Percentiles rank a stretch among this genome's conserved stretches.
Evolutionary conservation across 371 early-diverging fungal genomes (phyloP).

Genomic region (Parasitella parasitica): DNA sequence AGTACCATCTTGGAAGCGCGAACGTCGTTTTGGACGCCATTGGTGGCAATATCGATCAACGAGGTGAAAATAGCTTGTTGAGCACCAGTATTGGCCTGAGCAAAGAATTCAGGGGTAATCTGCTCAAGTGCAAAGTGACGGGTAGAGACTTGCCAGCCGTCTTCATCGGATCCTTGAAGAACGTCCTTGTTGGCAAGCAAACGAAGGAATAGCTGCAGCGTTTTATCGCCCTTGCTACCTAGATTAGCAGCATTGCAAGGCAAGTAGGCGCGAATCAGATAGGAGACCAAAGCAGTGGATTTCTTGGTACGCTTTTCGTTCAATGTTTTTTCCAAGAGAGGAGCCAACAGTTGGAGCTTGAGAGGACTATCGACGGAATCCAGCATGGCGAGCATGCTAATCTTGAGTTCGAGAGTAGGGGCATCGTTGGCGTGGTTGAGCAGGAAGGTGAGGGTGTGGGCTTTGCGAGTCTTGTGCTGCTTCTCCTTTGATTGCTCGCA

Average conservation of each 20-base stretch:
- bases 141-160: slow-evolving; percentile 57
- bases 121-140: slow-evolving; percentile 60
- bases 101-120: slow-evolving; percentile 60
- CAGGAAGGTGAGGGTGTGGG: slow-evolving; percentile 59
- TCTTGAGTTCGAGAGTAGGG: slow-evolving; percentile 42
- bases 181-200: slow-evolving; percentile 40
- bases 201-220: slow-evolving; percentile 49
- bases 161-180: slow-evolving; percentile 47
- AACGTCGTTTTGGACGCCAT: slow-evolving; percentile 61
- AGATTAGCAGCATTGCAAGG: slow-evolving; percentile 51
- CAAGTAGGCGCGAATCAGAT: slow-evolving; percentile 65
- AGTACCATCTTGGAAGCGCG: slow-evolving; percentile 62
- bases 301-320: slow-evolving; percentile 31
- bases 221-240: slow-evolving; percentile 51
- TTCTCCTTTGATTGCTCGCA: slow-evolving; percentile 30
- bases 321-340: slow-evolving; percentile 55
- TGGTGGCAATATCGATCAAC: slow-evolving; percentile 67
- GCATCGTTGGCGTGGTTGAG: slow-evolving; percentile 67
- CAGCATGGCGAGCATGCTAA: slow-evolving; percentile 56
- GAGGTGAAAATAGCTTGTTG: slow-evolving; percentile 57
- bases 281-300: slow-evolving; percentile 43
- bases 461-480: slow-evolving; percentile 28
- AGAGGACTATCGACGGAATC: slow-evolving; percentile 53
- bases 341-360: slow-evolving; percentile 65
- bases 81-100: slow-evolving; percentile 39